Evolutionary conservation across 805 yeast genomes (phyloP).

Genomic region (Barnettozyma pratensis): DNA sequence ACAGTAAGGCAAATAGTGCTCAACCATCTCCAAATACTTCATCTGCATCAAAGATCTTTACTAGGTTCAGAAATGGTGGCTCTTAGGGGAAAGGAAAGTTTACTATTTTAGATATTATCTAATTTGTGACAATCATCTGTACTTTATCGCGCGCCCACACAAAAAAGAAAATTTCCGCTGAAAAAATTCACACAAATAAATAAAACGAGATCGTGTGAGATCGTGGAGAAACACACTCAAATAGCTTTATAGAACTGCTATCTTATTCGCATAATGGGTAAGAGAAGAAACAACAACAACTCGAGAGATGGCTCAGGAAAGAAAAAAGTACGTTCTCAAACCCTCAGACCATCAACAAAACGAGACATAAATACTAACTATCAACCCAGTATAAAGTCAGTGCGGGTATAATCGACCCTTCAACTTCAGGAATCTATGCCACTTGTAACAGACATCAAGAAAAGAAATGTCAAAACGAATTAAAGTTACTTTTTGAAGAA

Average conservation of each 20-base stretch:
- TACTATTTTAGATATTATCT: no score
- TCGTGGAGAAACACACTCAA: not conserved
- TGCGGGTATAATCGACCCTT: conserved; percentile 66
- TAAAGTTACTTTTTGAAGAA: conserved; percentile 53
- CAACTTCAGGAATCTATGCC: conserved; percentile 82
- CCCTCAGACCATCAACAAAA: no score
- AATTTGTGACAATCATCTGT: no score
- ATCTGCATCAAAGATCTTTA: conserved; percentile 8
- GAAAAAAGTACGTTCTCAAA: not conserved
- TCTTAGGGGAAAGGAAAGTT: not conserved
- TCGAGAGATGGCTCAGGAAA: not conserved
- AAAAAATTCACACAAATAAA: not conserved
- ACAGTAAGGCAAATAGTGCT: not conserved
- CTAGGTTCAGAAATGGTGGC: conserved; percentile 3
- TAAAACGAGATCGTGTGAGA: not conserved
- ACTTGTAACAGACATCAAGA: conserved; percentile 85
- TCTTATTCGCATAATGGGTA: not conserved
- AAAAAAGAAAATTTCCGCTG: not conserved
- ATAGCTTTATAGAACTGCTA: not conserved
- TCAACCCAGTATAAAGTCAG: conserved; percentile 34
- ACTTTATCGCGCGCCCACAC: no score
- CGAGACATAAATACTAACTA: not conserved
- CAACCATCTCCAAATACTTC: conserved; percentile 5
- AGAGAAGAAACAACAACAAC: not conserved
- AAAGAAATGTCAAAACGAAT: conserved; percentile 68